A percentile compares a stretch with the other conserved stretches of the same genome.
Evolutionary conservation across 441 rosid species (phyloP).

Genomic region (Syzygium malaccense): DNA sequence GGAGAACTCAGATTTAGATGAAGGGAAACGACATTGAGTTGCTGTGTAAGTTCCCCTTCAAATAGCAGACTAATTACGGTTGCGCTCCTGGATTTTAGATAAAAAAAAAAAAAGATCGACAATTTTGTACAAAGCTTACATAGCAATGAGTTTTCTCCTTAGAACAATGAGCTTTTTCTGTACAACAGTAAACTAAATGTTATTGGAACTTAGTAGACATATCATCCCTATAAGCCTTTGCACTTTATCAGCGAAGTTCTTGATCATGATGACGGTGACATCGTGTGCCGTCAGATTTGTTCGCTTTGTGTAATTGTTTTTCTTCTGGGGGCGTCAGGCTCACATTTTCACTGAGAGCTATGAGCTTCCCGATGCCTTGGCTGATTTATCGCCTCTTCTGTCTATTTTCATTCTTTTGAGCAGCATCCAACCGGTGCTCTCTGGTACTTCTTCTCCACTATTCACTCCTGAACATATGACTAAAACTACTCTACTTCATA

Average conservation of each 20-base stretch:
- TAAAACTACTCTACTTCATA: not conserved
- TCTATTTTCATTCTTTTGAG: slow-evolving; percentile 41
- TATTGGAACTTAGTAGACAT: not conserved
- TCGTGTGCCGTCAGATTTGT: slow-evolving; percentile 32
- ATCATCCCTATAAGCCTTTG: not conserved
- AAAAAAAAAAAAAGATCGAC: too few relatives aligned
- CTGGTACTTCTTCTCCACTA: slow-evolving; percentile 14
- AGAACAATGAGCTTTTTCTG: not conserved
- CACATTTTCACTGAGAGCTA: slow-evolving; percentile 32
- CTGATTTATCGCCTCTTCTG: slow-evolving; percentile 32
- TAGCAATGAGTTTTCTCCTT: not conserved
- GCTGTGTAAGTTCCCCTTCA: not conserved
- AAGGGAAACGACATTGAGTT: not conserved
- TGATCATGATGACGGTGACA: slow-evolving; percentile 18
- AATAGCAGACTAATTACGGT: not conserved
- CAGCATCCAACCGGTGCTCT: slow-evolving; percentile 54
- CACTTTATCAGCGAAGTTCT: slow-evolving; percentile 21
- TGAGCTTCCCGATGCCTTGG: slow-evolving; percentile 29
- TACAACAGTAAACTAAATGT: not conserved
- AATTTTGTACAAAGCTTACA: not conserved
- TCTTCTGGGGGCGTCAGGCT: slow-evolving; percentile 23
- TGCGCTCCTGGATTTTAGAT: not conserved
- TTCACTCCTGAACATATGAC: not conserved
- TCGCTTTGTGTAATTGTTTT: slow-evolving; percentile 26
- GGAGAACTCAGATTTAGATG: not conserved